Evolutionary conservation across 768 basidiomycete species (phyloP).

Genomic region (Suillus weaverae): DNA sequence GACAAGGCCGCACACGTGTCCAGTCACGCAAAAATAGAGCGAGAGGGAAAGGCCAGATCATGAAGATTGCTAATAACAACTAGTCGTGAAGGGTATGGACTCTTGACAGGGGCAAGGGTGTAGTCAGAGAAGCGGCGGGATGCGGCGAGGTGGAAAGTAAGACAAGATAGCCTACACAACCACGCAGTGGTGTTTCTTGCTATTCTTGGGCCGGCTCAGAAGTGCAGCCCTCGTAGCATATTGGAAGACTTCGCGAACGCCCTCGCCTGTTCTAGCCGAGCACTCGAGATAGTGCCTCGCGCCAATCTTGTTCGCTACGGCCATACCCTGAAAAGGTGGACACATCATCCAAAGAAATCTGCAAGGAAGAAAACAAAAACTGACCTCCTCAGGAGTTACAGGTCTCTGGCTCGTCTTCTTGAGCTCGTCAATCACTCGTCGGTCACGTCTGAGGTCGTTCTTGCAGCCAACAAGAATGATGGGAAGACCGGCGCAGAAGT

Average conservation of each 20-base stretch:
- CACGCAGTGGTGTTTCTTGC: constrained; percentile 45
- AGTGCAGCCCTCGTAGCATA: constrained; percentile 93
- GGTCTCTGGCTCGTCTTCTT: constrained; percentile 93
- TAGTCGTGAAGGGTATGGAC: constrained; percentile 39
- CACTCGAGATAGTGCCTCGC: constrained; percentile 98
- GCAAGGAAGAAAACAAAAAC: constrained; percentile 15
- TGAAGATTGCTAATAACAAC: constrained; percentile 37
- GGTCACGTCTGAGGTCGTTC: constrained; percentile 95
- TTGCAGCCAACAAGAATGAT: constrained; percentile 99
- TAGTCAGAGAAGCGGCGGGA: constrained; percentile 15
- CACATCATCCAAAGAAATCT: constrained; percentile 7
- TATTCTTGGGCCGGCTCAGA: constrained; percentile 51
- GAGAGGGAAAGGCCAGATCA: constrained; percentile 31
- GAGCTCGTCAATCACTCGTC: constrained; percentile 90
- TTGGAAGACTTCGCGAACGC: constrained; percentile 98
- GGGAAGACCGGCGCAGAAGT: constrained; percentile 92
- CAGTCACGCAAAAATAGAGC: constrained; percentile 18
- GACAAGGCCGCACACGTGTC: constrained; percentile 3
- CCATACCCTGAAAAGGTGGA: constrained; percentile 68
- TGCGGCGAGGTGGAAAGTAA: constrained; percentile 15
- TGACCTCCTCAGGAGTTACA: constrained; percentile 89
- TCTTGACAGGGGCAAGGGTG: constrained; percentile 21
- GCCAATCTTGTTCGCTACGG: constrained; percentile 93
- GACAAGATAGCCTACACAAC: constrained; percentile 41
- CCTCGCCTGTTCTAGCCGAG: constrained; percentile 93